Evolutionary conservation across 2,329 filamentous ascomycete genomes (phyloP), one percentile per base, ranked within the genome.

Genomic region (Fusarium decemcellulare): DNA sequence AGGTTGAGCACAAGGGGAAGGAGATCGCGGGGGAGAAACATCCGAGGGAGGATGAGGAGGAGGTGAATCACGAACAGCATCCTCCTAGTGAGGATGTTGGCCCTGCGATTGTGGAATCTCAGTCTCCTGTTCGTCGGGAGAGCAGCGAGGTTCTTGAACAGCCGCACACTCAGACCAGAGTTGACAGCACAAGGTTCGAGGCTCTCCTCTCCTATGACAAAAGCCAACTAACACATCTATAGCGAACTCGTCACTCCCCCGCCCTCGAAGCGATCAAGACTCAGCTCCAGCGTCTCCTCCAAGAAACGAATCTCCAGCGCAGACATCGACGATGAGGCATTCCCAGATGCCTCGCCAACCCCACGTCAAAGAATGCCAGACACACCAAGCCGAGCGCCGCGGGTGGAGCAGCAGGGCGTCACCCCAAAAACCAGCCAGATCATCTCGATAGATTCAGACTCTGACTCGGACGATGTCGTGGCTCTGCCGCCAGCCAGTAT

Each of bases 191-290:
- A 32, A 76, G 71, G 76, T 78, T 51, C 11, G 74, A 23, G 11
- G 16, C 30, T 27, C 51, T 58, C 15, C 52, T 43, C 15, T 23
- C 47, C 37, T 15, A 8, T 18, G 44, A 50, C 15, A 27, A 23
- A 44, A 52, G 18, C 36, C 4, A 32, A 6, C 11, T 36, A 36
- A 15, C 16, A 14, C 30, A 18, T 43, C 46, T 3, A 8, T 34
- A 82, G 79, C 52, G 75, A 80, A 23, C 69, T 79, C 7, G 77
- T 75, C 14, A 80, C 79, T 27, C 78, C 80, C 30, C 79, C 81
- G 7, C 76, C 81, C 1, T 82, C 81, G 30, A 83, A 83, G 59
- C 79, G 80, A 56, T 78, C 79, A 44, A 77, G 74, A 50, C 43
- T 65, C 16, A 71, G 66, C 27, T 73, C 72, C 30, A 68, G 54